phyloP scores from a whole-genome alignment of 2,329 filamentous ascomycete species.

The Kalmusia sp. region DNA sequence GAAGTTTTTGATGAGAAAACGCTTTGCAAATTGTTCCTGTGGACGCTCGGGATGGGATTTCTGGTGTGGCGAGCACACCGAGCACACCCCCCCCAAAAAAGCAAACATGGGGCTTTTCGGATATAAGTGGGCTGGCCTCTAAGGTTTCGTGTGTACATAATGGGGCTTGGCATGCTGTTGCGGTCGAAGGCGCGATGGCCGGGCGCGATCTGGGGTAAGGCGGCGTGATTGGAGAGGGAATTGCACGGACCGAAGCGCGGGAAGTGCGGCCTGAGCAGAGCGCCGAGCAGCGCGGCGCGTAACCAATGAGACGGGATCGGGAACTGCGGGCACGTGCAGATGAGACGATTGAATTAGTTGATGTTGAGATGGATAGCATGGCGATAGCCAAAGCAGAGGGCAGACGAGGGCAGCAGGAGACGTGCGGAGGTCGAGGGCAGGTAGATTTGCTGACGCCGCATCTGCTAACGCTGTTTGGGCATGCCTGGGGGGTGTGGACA shows the following conservation, averaged over 20 bases:
- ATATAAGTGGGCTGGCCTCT: no score
- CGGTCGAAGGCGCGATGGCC: background rate
- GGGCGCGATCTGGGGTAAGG: conserved; percentile 31
- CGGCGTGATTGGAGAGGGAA: conserved; percentile 20
- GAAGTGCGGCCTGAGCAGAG: conserved; percentile 7
- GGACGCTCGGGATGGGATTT: no score
- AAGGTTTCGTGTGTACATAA: conserved; percentile 7
- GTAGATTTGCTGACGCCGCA: background rate
- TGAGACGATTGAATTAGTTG: conserved; percentile 6
- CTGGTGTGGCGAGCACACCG: no score
- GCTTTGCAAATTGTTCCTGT: no score
- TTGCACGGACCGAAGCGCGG: conserved; percentile 10
- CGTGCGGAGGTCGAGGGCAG: background rate
- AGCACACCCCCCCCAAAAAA: no score
- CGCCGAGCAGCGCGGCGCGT: conserved; percentile 10
- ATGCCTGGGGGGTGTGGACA: background rate
- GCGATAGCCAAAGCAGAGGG: no score
- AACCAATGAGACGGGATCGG: conserved; percentile 18
- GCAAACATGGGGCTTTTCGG: background rate
- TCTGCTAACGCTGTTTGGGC: background rate
- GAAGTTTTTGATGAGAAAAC: no score
- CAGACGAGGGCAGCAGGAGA: no score
- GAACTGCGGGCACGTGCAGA: conserved; percentile 8
- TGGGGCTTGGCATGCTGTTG: background rate
- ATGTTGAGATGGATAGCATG: background rate